phyloP scores from a whole-genome alignment of 306 rosid genomes.

The Rosa chinensis region DNA sequence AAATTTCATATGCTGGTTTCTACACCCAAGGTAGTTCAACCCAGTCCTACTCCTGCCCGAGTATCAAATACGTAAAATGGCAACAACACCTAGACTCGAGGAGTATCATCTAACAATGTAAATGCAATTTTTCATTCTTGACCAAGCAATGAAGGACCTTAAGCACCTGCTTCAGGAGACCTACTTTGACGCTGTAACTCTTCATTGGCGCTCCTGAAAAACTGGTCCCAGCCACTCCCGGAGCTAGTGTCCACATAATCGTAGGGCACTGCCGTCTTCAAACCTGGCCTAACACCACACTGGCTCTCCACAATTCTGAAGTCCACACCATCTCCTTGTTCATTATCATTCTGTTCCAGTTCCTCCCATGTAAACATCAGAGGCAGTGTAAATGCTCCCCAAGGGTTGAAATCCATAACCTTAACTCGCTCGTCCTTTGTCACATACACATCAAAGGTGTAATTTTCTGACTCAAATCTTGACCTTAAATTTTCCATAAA shows the following conservation, averaged over 20 bases:
- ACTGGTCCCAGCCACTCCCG: conserved; percentile 89
- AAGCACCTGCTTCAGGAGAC: conserved; percentile 55
- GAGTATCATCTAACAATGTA: neutral
- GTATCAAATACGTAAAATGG: neutral
- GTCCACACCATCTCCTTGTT: conserved; percentile 33
- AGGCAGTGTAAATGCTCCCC: conserved; percentile 75
- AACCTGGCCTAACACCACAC: conserved; percentile 71
- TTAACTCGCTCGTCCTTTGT: conserved; percentile 51
- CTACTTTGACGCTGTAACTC: conserved; percentile 49
- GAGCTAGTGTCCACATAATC: conserved; percentile 72
- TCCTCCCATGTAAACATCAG: conserved; percentile 76
- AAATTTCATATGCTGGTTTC: neutral
- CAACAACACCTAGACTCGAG: neutral
- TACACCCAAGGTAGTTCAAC: neutral
- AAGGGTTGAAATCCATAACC: conserved; percentile 81
- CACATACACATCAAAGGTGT: conserved; percentile 68
- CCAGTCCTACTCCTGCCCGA: neutral
- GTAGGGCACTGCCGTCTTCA: conserved; percentile 78
- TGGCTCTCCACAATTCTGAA: conserved; percentile 72
- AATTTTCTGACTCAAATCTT: conserved; percentile 56
- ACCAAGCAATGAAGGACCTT: conserved; percentile 19
- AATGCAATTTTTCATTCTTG: neutral
- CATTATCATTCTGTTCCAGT: conserved; percentile 39
- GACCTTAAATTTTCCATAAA: conserved; percentile 35
- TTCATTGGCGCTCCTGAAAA: conserved; percentile 63